These are phyloP conservation scores for Biscogniauxia marginata DNA, from an alignment of 2,329 filamentous ascomycete genomes.

Conservation along the genomic window DNA sequence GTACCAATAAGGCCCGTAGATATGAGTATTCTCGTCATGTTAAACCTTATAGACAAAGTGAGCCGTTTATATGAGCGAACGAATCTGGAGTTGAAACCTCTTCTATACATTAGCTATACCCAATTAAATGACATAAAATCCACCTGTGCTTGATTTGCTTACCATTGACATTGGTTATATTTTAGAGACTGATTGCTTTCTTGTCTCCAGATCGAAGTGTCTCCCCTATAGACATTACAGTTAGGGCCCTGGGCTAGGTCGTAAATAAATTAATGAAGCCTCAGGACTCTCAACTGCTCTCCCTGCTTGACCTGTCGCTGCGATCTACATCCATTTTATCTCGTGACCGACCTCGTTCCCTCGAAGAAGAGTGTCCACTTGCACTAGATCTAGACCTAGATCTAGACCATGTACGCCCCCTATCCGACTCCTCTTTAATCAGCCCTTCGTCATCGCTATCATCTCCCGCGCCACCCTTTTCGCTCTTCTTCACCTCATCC, in stretches of 20 bases:
- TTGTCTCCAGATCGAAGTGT: not conserved
- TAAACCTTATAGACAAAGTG: not conserved
- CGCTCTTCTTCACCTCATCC: slow-evolving; percentile 33
- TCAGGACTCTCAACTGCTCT: slow-evolving; percentile 4
- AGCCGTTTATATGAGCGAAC: not conserved
- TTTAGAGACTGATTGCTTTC: not conserved
- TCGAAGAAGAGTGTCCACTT: slow-evolving; percentile 17
- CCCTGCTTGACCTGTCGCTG: slow-evolving; percentile 11
- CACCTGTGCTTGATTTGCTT: slow-evolving; percentile 1
- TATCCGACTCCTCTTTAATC: slow-evolving; percentile 13
- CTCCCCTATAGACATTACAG: not conserved
- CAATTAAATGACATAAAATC: slow-evolving; percentile 1
- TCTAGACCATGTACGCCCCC: slow-evolving; percentile 17
- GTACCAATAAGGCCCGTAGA: not conserved
- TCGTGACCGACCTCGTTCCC: slow-evolving; percentile 30
- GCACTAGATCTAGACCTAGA: slow-evolving; percentile 15
- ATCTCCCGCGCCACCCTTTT: slow-evolving; percentile 24
- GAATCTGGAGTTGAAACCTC: not conserved
- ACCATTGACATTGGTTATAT: not conserved
- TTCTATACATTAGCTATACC: slow-evolving; percentile 8
- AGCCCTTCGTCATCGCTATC: slow-evolving; percentile 15
- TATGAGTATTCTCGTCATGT: not conserved
- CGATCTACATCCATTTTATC: slow-evolving; percentile 41
- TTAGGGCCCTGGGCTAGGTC: not conserved
- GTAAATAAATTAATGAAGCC: not conserved